Percentiles rank a stretch among this genome's conserved stretches.
phyloP scores from a whole-genome alignment of 352 stramenopile species.

The Phytopythium helicoides region DNA sequence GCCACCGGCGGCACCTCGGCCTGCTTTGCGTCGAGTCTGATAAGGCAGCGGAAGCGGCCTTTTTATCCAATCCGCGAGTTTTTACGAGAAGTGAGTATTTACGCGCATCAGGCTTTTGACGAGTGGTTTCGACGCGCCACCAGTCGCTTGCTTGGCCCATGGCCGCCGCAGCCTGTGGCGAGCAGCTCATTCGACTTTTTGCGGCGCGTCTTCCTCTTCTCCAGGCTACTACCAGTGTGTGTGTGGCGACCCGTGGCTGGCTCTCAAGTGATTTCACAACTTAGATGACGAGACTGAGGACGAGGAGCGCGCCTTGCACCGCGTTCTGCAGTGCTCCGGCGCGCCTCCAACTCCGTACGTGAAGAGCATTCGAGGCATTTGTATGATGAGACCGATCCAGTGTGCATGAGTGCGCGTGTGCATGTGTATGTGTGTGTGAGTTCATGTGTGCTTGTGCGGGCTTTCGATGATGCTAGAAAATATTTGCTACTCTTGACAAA shows the following conservation, averaged over 20 bases:
- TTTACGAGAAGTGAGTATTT: slow-evolving; percentile 1
- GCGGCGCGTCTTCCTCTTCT: background rate
- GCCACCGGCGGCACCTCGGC: too few species aligned
- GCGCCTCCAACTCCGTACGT: slow-evolving; percentile 55
- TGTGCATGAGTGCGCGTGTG: slow-evolving; percentile 8
- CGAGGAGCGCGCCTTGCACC: slow-evolving; percentile 50
- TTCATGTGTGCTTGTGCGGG: too few species aligned
- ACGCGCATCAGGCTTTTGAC: background rate
- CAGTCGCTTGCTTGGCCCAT: too few species aligned
- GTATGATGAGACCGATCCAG: slow-evolving; percentile 85
- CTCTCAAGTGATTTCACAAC: slow-evolving; percentile 88
- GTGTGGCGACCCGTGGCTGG: slow-evolving; percentile 3
- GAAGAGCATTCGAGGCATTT: slow-evolving; percentile 91
- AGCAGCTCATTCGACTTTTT: slow-evolving; percentile 4
- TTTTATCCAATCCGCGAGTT: too few species aligned
- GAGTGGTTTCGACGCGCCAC: slow-evolving; percentile 1
- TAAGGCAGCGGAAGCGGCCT: too few species aligned
- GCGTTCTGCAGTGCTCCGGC: slow-evolving; percentile 78
- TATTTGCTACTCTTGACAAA: slow-evolving; percentile 93
- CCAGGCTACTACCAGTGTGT: slow-evolving; percentile 1
- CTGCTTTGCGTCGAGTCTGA: too few species aligned
- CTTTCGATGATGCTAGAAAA: slow-evolving; percentile 83
- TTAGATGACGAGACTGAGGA: slow-evolving; percentile 92
- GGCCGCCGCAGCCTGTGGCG: too few species aligned
- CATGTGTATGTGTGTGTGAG: too few species aligned